Percentiles rank a stretch among this genome's conserved stretches.
Conservation (phyloP, 192 early-diverging fungal genomes). For the Ambispora gerdemannii region DNA sequence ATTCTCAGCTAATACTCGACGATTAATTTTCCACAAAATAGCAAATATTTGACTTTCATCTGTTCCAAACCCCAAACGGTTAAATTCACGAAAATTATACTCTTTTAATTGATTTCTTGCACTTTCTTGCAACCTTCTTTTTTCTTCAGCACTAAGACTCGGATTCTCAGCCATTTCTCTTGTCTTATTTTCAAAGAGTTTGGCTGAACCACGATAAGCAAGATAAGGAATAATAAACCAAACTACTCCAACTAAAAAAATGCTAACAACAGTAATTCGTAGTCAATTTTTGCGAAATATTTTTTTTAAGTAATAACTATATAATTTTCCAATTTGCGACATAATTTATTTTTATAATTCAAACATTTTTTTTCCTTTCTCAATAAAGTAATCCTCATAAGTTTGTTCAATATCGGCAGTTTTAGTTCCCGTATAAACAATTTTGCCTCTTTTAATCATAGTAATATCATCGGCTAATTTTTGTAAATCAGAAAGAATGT, state of each 20-base stretch:
- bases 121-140: background rate
- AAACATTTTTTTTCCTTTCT: conserved; percentile 14
- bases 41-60: background rate
- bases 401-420: conserved; percentile 13
- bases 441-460: conserved; percentile 15
- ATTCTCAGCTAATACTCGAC: background rate
- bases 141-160: background rate
- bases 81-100: background rate
- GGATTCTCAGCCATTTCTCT: background rate
- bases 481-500: conserved; percentile 14
- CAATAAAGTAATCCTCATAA: conserved; percentile 20
- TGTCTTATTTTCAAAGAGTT: background rate
- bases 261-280: background rate
- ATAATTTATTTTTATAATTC: conserved; percentile 21
- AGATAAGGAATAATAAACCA: conserved; percentile 7
- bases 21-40: background rate
- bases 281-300: conserved; percentile 10
- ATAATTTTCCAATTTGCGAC: conserved; percentile 14
- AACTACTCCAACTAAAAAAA: background rate
- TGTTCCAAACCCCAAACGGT: background rate
- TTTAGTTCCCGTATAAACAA: conserved; percentile 16
- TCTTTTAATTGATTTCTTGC: background rate
- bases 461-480: conserved; percentile 21
- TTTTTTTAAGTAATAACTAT: conserved; percentile 6
- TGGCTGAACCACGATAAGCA: background rate